Percentiles rank a stretch among this genome's conserved stretches.
Evolutionary conservation across 352 stramenopile species (phyloP).

Genomic region (Phytopythium oedochilum): DNA sequence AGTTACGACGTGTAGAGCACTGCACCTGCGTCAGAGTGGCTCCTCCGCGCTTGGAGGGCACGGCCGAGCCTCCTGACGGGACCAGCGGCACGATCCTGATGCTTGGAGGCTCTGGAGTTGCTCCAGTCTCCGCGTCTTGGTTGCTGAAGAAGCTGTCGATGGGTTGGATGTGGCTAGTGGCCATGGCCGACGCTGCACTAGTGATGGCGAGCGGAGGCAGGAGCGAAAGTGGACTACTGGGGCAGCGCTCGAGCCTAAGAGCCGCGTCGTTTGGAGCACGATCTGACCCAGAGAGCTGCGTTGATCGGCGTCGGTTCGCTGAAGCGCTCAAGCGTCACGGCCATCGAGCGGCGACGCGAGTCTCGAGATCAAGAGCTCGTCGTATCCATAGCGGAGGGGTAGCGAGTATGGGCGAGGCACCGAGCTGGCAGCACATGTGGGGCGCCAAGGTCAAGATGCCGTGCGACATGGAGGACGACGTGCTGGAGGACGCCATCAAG

Average conservation of each 20-base stretch:
- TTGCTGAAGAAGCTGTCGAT: constrained; percentile 3
- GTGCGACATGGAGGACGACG: constrained; percentile 86
- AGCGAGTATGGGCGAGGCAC: constrained; percentile 60
- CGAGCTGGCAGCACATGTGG: constrained; percentile 87
- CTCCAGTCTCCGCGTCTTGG: background rate
- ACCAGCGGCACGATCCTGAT: constrained; percentile 1
- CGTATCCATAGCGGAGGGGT: too few relatives aligned
- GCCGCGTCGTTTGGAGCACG: background rate
- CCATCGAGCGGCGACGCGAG: background rate
- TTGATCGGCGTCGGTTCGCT: background rate
- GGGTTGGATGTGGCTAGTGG: background rate
- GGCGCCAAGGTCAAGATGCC: constrained; percentile 83
- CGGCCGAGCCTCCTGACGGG: constrained; percentile 3
- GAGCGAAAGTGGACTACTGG: background rate
- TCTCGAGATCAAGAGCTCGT: background rate
- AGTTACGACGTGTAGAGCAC: background rate
- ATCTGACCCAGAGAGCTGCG: background rate
- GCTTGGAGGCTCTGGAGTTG: background rate
- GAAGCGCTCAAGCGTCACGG: background rate
- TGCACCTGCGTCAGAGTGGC: constrained; percentile 49
- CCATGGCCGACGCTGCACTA: background rate
- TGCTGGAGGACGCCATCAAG: constrained; percentile 85
- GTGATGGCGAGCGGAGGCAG: background rate
- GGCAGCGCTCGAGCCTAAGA: background rate
- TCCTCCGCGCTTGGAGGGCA: constrained; percentile 31